Conservation (phyloP, 2,329 filamentous ascomycete species). For the Colletotrichum sp. region DNA sequence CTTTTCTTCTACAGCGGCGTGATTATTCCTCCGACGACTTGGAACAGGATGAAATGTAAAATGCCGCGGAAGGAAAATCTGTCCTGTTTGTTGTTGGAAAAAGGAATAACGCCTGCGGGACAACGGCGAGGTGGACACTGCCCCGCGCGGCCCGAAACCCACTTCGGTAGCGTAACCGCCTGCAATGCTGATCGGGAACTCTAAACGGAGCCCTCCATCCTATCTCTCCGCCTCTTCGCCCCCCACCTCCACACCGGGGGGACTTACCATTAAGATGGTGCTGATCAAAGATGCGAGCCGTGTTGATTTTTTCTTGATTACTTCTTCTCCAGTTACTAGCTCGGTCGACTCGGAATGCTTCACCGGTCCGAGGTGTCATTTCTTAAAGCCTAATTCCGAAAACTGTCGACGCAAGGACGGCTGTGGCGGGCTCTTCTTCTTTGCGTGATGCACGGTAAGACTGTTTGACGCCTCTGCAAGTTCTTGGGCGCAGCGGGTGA, state of each 20-base stretch:
- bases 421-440: neutral
- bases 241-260: neutral
- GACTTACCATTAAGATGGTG: neutral
- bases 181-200: neutral
- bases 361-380: neutral
- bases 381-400: neutral
- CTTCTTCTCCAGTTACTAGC: neutral
- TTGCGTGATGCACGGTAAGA: neutral
- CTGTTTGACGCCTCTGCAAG: neutral
- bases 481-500: neutral
- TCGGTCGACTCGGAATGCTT: neutral
- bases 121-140: neutral
- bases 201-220: neutral
- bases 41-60: neutral
- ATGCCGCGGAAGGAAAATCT: neutral
- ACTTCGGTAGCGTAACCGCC: neutral
- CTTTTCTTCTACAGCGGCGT: neutral
- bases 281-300: neutral
- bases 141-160: constrained; percentile 3
- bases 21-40: neutral
- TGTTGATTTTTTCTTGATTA: neutral
- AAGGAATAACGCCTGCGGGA: neutral
- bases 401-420: neutral
- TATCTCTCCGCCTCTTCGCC: neutral
- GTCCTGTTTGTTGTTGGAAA: neutral